These are phyloP conservation scores for Chernovozyma sophiae-reginae DNA, from an alignment of 1,139 yeast genomes.

Conservation along the genomic window DNA sequence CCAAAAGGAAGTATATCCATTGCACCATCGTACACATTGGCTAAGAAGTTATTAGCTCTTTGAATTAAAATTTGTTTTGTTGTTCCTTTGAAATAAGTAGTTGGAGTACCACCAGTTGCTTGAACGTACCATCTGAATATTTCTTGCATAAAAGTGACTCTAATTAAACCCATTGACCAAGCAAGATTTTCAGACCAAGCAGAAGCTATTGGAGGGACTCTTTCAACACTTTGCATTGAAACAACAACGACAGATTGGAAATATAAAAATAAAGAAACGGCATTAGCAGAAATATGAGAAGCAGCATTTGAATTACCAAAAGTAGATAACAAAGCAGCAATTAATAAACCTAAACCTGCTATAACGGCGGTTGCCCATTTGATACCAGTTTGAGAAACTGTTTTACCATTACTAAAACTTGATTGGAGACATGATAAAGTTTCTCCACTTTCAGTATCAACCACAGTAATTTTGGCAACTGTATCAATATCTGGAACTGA, in stretches of 20 bases:
- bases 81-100: conserved; percentile 53
- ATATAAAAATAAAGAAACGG: conserved; percentile 67
- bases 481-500: conserved; percentile 79
- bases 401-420: conserved; percentile 64
- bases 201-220: conserved; percentile 74
- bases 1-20: conserved; percentile 5
- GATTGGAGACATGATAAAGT: conserved; percentile 67
- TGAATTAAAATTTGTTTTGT: conserved; percentile 64
- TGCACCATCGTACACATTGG: conserved; percentile 21
- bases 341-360: conserved; percentile 71
- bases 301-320: conserved; percentile 81
- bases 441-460: conserved; percentile 33
- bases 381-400: conserved; percentile 71
- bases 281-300: conserved; percentile 70
- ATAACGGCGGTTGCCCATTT: conserved; percentile 82
- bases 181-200: conserved; percentile 80
- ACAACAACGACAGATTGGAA: conserved; percentile 76
- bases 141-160: conserved; percentile 65
- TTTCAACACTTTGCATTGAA: conserved; percentile 67
- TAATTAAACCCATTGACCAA: conserved; percentile 82
- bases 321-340: conserved; percentile 64
- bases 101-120: conserved; percentile 72
- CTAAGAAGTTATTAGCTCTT: conserved; percentile 42
- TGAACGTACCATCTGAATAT: conserved; percentile 80
- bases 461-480: conserved; percentile 50